Base-by-base conservation (phyloP, 2,329 filamentous ascomycete species). In the Fusarium sp. region DNA sequence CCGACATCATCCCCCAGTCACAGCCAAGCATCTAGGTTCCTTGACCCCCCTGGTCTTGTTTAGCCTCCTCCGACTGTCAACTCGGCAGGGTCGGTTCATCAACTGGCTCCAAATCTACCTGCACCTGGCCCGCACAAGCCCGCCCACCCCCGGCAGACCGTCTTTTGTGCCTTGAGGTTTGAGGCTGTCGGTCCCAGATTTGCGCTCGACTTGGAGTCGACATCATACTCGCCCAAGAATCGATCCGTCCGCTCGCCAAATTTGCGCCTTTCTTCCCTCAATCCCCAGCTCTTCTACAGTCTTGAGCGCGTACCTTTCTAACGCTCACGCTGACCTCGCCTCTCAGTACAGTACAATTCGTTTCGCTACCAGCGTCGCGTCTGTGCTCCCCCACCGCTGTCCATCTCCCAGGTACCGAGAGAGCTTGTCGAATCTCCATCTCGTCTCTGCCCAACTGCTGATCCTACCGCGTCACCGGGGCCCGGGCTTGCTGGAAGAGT, bases 361-460 rank as follows among this genome's bases (percentile, higher is more conserved):
- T 69, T 63, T 71, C 50, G 49, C 65, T 57, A 59, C 67, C 62
- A 63, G 59, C 59, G 55, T 68, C 62, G 69, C 65, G 69, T 70
- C 70, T 68, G 60, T 70, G 73, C 74, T 49, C 69, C 73, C 73
- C 74, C 73, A 75, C 73, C 66, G 69, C 59, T 65, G 59, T 67
- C 57, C 58, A 61, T 65, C 67, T 70, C 68, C 60, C 63, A 72
- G 65, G 68, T 66, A 71, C 67, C 56, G 64, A 69, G 62, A 70
- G 67, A 75, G 70, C 71, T 72, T 71, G 68, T 71, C 61, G 65
- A 74, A 69, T 65, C 58, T 73, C 70, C 70, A 67, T 74, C 58
- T 71, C 68, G 62, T 73, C 70, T 74, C 74, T 75, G 74, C 73
- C 74, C 74, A 75, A 75, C 72, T 75, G 74, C 72, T 76, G 74